These are phyloP conservation scores for Rhodotorula mucilaginosa DNA, from an alignment of 1,284 basidiomycete species.

Conservation along the genomic window DNA sequence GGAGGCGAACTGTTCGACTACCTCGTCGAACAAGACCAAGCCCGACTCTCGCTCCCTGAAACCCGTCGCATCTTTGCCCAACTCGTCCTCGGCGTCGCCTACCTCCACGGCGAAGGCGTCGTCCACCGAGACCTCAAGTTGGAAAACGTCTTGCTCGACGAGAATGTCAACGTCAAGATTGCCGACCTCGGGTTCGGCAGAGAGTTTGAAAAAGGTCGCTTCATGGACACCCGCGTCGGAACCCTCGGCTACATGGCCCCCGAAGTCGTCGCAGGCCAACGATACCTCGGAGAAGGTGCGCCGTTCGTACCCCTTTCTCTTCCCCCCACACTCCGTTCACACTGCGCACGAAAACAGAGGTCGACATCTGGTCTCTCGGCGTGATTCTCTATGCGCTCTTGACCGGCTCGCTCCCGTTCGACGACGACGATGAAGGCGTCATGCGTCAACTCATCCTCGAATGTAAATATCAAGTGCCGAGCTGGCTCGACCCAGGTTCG, in stretches of 20 bases:
- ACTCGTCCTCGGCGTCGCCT: conserved; percentile 50
- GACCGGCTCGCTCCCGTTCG: conserved; percentile 92
- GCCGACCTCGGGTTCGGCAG: conserved; percentile 96
- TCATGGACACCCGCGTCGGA: conserved; percentile 95
- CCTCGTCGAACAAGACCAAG: conserved; percentile 48
- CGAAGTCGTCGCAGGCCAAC: conserved; percentile 86
- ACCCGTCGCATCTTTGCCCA: conserved; percentile 50
- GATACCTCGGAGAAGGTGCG: conserved; percentile 82
- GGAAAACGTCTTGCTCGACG: conserved; percentile 53
- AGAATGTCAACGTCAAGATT: conserved; percentile 55
- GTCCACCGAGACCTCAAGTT: conserved; percentile 58
- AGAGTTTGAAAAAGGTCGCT: conserved; percentile 77
- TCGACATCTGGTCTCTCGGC: conserved; percentile 96
- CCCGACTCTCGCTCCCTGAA: conserved; percentile 47
- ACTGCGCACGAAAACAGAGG: conserved; percentile 59
- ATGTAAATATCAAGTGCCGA: conserved; percentile 86
- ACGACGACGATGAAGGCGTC: conserved; percentile 86
- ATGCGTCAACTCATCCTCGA: conserved; percentile 86
- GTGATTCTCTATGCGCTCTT: conserved; percentile 92
- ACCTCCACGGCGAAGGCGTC: conserved; percentile 51
- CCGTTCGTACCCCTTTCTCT: no score
- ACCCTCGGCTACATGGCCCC: conserved; percentile 94
- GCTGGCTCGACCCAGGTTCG: conserved; percentile 79
- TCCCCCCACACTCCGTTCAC: not conserved
- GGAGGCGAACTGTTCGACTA: conserved; percentile 65